These are phyloP conservation scores for Candida oleophila DNA, from an alignment of 805 yeast genomes.

Conservation along the genomic window DNA sequence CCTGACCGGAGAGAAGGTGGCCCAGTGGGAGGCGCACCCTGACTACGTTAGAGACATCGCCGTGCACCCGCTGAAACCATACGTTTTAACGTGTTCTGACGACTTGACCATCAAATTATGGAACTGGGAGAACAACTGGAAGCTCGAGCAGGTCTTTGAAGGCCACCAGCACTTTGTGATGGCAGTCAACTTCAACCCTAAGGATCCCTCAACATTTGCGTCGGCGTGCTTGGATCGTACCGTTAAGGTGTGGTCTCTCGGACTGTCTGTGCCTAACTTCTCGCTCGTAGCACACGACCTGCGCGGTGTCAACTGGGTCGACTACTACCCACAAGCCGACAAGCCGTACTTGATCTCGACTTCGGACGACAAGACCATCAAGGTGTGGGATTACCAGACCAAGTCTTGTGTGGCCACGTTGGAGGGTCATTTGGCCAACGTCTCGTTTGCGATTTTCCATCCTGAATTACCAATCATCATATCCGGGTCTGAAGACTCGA, in stretches of 20 bases:
- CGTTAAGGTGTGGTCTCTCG: conserved; percentile 94
- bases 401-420: conserved; percentile 92
- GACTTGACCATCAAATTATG: conserved; percentile 89
- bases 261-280: conserved; percentile 84
- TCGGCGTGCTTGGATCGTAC: conserved; percentile 96
- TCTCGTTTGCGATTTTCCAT: conserved; percentile 95
- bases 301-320: conserved; percentile 88
- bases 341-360: conserved; percentile 93
- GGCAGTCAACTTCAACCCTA: conserved; percentile 94
- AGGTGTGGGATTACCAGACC: conserved; percentile 96
- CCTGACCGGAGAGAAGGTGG: conserved; percentile 90
- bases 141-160: conserved; percentile 82
- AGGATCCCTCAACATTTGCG: conserved; percentile 96
- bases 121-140: conserved; percentile 98
- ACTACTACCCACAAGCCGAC: conserved; percentile 95
- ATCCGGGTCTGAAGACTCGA: conserved; percentile 96
- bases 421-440: conserved; percentile 92
- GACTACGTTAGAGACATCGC: conserved; percentile 93
- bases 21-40: conserved; percentile 97
- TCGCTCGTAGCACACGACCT: conserved; percentile 88
- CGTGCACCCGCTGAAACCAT: conserved; percentile 92
- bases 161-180: conserved; percentile 96
- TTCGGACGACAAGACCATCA: conserved; percentile 85
- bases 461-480: conserved; percentile 94
- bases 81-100: conserved; percentile 84